A percentile compares a stretch with the other conserved stretches of the same genome.
Conservation (phyloP, 1,284 basidiomycete genomes). For the Omphalotus olearius region DNA sequence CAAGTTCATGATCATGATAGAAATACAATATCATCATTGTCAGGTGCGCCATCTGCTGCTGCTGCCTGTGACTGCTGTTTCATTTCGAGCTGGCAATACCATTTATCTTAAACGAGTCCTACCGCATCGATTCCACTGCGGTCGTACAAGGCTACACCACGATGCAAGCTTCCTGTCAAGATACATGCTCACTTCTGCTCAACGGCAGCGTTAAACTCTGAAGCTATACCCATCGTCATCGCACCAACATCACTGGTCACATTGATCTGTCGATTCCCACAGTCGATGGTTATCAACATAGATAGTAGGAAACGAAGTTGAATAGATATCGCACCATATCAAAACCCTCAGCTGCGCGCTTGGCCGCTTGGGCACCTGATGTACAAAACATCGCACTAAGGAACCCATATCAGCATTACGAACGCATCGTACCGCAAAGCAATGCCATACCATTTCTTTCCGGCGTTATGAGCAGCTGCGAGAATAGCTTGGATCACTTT, state of each 20-base stretch:
- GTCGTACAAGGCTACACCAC: no score
- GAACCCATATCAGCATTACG: neutral
- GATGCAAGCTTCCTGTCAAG: no score
- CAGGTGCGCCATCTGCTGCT: conserved; percentile 46
- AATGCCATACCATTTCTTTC: conserved; percentile 60
- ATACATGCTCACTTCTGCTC: no score
- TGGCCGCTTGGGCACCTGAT: conserved; percentile 44
- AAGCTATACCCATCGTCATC: conserved; percentile 36
- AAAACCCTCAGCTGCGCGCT: conserved; percentile 51
- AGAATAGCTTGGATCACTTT: conserved; percentile 56
- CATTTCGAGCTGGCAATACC: no score
- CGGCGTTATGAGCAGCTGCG: conserved; percentile 44
- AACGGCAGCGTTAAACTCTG: conserved; percentile 22
- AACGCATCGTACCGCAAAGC: neutral
- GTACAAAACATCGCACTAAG: conserved; percentile 43
- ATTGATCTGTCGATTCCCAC: conserved; percentile 38
- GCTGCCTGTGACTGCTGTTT: no score
- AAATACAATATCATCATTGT: conserved; percentile 62
- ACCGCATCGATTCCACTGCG: no score
- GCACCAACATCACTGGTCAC: conserved; percentile 44
- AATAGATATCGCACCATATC: conserved; percentile 41
- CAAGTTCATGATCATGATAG: no score
- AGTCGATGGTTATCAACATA: neutral
- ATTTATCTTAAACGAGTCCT: no score
- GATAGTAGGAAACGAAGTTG: conserved; percentile 1